These are phyloP conservation scores for Rhynchospora tenuis DNA, from an alignment of 176 grass and related monocot genomes.

Conservation along the genomic window DNA sequence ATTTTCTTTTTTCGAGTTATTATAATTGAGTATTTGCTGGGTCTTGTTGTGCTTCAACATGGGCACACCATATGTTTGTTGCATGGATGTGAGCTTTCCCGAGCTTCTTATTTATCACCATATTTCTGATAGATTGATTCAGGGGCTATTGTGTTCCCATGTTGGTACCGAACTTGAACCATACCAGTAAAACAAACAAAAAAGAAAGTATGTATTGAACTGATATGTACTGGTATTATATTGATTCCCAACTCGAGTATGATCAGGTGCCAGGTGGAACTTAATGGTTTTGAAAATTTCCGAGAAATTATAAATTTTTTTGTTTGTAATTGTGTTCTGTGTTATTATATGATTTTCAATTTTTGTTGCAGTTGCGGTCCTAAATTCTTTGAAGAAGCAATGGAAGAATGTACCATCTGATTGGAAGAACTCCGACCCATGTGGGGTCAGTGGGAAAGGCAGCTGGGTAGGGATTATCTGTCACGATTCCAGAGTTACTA, in stretches of 20 bases:
- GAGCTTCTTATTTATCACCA: neutral
- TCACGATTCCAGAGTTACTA: slow-evolving; percentile 43
- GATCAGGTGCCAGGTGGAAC: neutral
- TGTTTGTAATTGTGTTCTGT: neutral
- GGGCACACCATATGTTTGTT: neutral
- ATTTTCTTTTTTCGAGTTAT: neutral
- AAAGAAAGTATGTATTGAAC: neutral
- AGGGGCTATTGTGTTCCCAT: neutral
- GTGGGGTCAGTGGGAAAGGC: slow-evolving; percentile 27
- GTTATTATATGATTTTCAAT: neutral
- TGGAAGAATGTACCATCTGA: slow-evolving; percentile 54
- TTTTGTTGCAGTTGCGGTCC: slow-evolving; percentile 31
- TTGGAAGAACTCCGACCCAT: slow-evolving; percentile 68
- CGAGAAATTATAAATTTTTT: neutral
- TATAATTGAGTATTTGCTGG: neutral
- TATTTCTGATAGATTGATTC: neutral
- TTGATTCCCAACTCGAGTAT: neutral
- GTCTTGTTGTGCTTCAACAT: neutral
- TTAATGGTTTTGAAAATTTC: neutral
- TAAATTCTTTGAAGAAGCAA: slow-evolving; percentile 47
- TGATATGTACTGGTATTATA: neutral
- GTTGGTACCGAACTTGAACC: neutral
- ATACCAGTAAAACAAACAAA: neutral
- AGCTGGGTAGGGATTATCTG: slow-evolving; percentile 56
- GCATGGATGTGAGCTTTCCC: neutral